These are phyloP conservation scores for Lunularia cruciata DNA, from an alignment of 225 moss, liverwort and hornwort species.

Conservation along the genomic window DNA sequence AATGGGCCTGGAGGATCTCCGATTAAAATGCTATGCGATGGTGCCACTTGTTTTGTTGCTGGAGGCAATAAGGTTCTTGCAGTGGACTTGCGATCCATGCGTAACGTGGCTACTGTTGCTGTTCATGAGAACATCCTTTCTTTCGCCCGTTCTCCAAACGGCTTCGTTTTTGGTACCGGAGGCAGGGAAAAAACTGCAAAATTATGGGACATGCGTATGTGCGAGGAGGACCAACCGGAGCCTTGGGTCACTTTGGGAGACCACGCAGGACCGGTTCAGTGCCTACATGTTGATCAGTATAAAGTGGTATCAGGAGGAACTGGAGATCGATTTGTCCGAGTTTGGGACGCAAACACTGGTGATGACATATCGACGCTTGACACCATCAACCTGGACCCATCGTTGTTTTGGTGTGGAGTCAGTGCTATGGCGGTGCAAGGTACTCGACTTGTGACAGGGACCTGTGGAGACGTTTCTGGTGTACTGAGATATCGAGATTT, in stretches of 20 bases:
- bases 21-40: conserved; percentile 52
- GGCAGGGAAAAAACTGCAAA: conserved; percentile 59
- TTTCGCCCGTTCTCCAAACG: conserved; percentile 55
- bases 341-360: conserved; percentile 62
- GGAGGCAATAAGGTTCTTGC: conserved; percentile 51
- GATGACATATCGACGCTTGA: conserved; percentile 56
- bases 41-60: conserved; percentile 59
- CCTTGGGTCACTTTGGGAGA: conserved; percentile 62
- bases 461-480: conserved; percentile 64
- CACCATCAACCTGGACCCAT: conserved; percentile 32
- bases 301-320: conserved; percentile 62
- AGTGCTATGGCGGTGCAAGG: conserved; percentile 58
- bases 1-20: conserved; percentile 53
- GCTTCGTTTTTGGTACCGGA: conserved; percentile 58
- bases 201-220: conserved; percentile 67
- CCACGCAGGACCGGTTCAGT: conserved; percentile 53
- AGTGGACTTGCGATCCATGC: conserved; percentile 66
- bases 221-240: conserved; percentile 36
- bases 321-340: conserved; percentile 49
- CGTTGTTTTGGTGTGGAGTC: conserved; percentile 43
- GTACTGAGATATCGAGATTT: conserved; percentile 60
- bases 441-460: conserved; percentile 62
- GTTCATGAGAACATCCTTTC: conserved; percentile 54
- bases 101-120: conserved; percentile 56
- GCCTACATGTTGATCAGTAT: conserved; percentile 63